Conservation (phyloP, 495 filamentous ascomycete species). For the Ramalina intermedia region DNA sequence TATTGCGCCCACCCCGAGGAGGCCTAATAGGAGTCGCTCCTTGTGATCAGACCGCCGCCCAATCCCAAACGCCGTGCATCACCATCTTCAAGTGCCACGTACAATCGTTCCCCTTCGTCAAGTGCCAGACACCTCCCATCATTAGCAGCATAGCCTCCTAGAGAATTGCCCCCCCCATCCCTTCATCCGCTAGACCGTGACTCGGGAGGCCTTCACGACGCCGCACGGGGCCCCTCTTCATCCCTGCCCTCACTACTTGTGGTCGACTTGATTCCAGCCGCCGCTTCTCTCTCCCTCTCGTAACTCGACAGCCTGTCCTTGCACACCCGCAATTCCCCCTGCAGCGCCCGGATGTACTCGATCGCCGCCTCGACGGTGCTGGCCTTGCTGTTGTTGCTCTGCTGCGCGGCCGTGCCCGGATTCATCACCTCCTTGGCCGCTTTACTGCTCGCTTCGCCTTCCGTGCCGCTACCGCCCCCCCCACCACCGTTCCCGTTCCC, state of each 20-base stretch:
- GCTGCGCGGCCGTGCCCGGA: constrained; percentile 23
- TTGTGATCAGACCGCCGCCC: too few relatives aligned
- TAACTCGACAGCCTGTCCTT: constrained; percentile 48
- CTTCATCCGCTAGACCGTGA: too few relatives aligned
- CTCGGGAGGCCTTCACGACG: too few relatives aligned
- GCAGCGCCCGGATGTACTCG: constrained; percentile 78
- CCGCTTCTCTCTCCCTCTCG: constrained; percentile 23
- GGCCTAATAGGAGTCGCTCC: too few relatives aligned
- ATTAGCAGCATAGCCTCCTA: neutral
- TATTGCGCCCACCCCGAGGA: too few relatives aligned
- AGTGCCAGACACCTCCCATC: neutral
- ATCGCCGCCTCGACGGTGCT: constrained; percentile 93
- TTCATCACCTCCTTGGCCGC: constrained; percentile 13
- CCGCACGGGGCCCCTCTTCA: too few relatives aligned
- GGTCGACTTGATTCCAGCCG: constrained; percentile 5
- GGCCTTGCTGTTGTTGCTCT: constrained; percentile 71
- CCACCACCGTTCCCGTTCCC: constrained; percentile 31
- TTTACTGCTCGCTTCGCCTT: constrained; percentile 17
- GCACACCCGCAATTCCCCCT: constrained; percentile 56
- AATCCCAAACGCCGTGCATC: too few relatives aligned
- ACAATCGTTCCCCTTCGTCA: too few relatives aligned
- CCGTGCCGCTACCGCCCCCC: constrained; percentile 10
- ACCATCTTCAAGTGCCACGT: too few relatives aligned
- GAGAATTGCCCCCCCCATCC: too few relatives aligned
- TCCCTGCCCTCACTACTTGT: neutral